A percentile compares a stretch with the other conserved stretches of the same genome.
Evolutionary conservation across 371 early-diverging fungal species (phyloP).

Genomic region (Rhizopus stolonifer): DNA sequence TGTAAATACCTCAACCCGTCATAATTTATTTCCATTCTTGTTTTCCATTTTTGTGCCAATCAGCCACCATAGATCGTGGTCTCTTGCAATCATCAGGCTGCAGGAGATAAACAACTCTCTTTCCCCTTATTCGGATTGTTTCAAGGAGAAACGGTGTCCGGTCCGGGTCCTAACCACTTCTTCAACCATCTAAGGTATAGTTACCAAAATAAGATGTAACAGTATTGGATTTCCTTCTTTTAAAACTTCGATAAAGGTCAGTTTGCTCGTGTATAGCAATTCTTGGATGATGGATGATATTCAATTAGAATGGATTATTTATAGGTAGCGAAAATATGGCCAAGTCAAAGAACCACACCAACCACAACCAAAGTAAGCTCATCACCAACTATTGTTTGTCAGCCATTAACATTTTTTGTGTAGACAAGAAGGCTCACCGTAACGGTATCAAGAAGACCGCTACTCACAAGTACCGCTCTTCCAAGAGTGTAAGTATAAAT

Average conservation of each 20-base stretch:
- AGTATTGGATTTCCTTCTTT: background rate
- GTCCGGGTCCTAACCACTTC: background rate
- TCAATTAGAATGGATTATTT: background rate
- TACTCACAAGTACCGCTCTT: conserved; percentile 84
- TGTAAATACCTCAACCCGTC: too few relatives aligned
- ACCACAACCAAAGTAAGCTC: conserved; percentile 94
- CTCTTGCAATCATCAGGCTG: too few relatives aligned
- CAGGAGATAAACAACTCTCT: too few relatives aligned
- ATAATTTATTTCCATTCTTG: too few relatives aligned
- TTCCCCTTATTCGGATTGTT: too few relatives aligned
- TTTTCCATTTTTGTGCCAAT: too few relatives aligned
- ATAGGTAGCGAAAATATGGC: background rate
- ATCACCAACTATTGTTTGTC: background rate
- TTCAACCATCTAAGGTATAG: background rate
- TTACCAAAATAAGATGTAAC: background rate
- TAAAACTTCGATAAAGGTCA: conserved; percentile 1
- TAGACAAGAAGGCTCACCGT: conserved; percentile 98
- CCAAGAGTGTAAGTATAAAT: conserved; percentile 89
- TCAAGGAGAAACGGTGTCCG: background rate
- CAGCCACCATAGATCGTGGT: too few relatives aligned
- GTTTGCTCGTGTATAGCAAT: background rate
- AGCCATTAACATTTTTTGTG: background rate
- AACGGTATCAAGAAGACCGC: conserved; percentile 97
- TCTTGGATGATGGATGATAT: background rate
- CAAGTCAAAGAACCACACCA: conserved; percentile 99